Evolutionary conservation across 1,284 basidiomycete species (phyloP), one percentile per base, ranked within the genome.

Genomic region (Microbotryum lychnidis-dioicae): DNA sequence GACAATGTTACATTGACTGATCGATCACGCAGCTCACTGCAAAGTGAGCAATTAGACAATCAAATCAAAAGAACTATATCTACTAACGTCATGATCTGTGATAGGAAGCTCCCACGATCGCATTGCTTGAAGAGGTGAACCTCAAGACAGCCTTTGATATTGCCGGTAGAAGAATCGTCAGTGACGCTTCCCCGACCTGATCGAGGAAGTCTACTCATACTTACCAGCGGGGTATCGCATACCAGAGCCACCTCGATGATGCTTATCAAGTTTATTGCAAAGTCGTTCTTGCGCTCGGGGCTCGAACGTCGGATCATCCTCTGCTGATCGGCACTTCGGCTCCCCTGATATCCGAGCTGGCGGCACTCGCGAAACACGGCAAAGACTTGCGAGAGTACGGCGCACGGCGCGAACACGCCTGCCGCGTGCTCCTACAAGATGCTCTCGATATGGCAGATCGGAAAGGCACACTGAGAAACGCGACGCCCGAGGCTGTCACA

Each of bases 201-300:
- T 31, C 31, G 31, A 31, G 2, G 9, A 31, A 31, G 7, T 31
- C 8, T 31, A 31, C 31, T 31, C 31, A 31, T 31, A 9, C 31
- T 31, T 31, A 31, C 31, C 31, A 31, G 31, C 37, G 16, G 12
- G 3, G 16, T 18, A 12, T 18, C 16, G 4, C 37, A 42, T 42
- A 42, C 12, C 37, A 42, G 37, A 42, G 37, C 29, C 54, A 60
- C 29, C 54, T 60, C 27, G 16, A 7, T n/a, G 27, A 31, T 6
- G 16, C 54, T 3, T 55, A 60, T 42, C 58, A 56, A 46, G 54
- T 52, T 12, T 50, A 55, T 16, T 55, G 54, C 50, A 31, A 18
- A 16, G 54, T 21, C 10, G 29, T 56, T 12, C 54, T 60, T 44
- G 54, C 58, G 4, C 49, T 60, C 29, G 58, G 58, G 18, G 58